These are phyloP conservation scores for Alternaria dauci DNA, from an alignment of 2,329 filamentous ascomycete genomes.

Conservation along the genomic window DNA sequence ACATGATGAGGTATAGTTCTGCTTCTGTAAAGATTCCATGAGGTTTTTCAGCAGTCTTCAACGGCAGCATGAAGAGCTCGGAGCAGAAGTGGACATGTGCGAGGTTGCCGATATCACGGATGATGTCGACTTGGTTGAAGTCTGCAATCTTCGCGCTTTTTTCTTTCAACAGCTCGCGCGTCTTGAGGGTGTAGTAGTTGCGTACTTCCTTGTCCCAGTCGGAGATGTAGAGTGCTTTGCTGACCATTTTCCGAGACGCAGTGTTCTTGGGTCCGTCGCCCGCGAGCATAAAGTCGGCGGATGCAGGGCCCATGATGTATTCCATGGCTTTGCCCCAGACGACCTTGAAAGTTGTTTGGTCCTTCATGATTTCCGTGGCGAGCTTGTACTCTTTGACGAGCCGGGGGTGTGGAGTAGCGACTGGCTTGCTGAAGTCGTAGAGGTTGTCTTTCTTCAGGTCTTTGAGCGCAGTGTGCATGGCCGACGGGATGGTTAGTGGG, in stretches of 20 bases:
- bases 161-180: slow-evolving; percentile 67
- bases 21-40: slow-evolving; percentile 62
- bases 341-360: slow-evolving; percentile 68
- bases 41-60: slow-evolving; percentile 63
- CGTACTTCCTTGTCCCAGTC: slow-evolving; percentile 71
- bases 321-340: slow-evolving; percentile 70
- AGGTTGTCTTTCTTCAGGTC: slow-evolving; percentile 71
- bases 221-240: slow-evolving; percentile 66
- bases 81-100: slow-evolving; percentile 64
- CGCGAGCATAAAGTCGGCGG: slow-evolving; percentile 65
- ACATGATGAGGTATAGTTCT: slow-evolving; percentile 63
- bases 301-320: slow-evolving; percentile 67
- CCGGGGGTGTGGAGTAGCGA: slow-evolving; percentile 54
- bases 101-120: slow-evolving; percentile 65
- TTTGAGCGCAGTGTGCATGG: slow-evolving; percentile 75
- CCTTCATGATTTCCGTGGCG: slow-evolving; percentile 68
- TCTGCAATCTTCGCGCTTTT: slow-evolving; percentile 72
- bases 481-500: slow-evolving; percentile 73
- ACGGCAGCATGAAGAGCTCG: slow-evolving; percentile 63
- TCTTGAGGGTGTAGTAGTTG: slow-evolving; percentile 71
- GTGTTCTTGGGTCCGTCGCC: slow-evolving; percentile 47
- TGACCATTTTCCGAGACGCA: slow-evolving; percentile 47
- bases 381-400: slow-evolving; percentile 69
- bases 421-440: slow-evolving; percentile 75
- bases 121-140: slow-evolving; percentile 74